phyloP scores from a whole-genome alignment of 768 basidiomycete genomes.

The Tylopilus rubrobrunneus region DNA sequence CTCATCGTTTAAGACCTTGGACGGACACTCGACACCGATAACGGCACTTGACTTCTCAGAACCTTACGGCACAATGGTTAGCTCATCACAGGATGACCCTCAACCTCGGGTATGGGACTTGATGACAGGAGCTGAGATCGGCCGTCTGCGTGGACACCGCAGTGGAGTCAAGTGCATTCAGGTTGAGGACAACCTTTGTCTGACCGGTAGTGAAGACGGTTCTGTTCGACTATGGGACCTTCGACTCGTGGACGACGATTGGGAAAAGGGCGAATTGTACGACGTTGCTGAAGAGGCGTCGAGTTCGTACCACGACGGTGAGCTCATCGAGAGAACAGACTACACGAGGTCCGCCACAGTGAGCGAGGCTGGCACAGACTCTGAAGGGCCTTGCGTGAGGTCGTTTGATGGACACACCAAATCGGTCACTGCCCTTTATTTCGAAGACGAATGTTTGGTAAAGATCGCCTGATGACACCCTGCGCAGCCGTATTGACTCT shows the following conservation, averaged over 20 bases:
- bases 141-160: conserved; percentile 76
- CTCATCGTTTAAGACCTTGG: conserved; percentile 60
- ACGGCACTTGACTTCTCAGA: conserved; percentile 93
- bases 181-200: conserved; percentile 85
- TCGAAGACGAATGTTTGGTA: conserved; percentile 92
- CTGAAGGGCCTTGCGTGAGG: conserved; percentile 54
- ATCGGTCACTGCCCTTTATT: conserved; percentile 89
- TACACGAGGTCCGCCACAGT: conserved; percentile 38
- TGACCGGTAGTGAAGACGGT: conserved; percentile 89
- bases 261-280: conserved; percentile 49
- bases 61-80: conserved; percentile 92
- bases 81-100: conserved; percentile 79
- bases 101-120: conserved; percentile 95
- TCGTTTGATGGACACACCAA: conserved; percentile 89
- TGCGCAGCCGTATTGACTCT: conserved; percentile 14
- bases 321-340: conserved; percentile 37
- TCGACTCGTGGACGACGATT: conserved; percentile 73
- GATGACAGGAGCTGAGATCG: conserved; percentile 82
- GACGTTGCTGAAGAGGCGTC: conserved; percentile 67
- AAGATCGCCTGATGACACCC: conserved; percentile 21
- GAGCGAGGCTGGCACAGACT: conserved; percentile 43
- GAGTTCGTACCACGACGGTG: conserved; percentile 29
- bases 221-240: conserved; percentile 89
- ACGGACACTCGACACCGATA: conserved; percentile 77
- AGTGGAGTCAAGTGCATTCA: conserved; percentile 86